These are phyloP conservation scores for Thraustochytrium sp. DNA, from an alignment of 352 stramenopile genomes.

Conservation along the genomic window DNA sequence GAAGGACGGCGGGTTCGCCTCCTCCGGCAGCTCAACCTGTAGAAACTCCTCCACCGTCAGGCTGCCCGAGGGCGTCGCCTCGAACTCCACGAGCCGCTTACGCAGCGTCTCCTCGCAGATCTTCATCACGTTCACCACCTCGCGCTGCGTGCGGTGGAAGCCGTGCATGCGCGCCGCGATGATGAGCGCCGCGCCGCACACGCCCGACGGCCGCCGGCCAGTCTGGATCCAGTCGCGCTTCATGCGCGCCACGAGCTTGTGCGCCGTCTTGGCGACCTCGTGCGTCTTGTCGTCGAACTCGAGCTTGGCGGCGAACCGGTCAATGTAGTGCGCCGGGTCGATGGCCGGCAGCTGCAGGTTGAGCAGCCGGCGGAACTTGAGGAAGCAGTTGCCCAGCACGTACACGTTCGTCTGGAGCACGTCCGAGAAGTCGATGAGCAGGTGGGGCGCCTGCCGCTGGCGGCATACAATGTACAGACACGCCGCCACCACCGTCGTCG, in stretches of 20 bases:
- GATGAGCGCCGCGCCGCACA: slow-evolving; percentile 91
- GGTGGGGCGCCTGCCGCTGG: slow-evolving; percentile 92
- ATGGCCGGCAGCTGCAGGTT: slow-evolving; percentile 92
- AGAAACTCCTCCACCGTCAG: slow-evolving; percentile 83
- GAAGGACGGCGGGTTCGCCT: slow-evolving; percentile 19
- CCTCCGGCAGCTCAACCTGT: slow-evolving; percentile 31
- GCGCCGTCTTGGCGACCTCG: slow-evolving; percentile 85
- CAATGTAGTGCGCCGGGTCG: slow-evolving; percentile 96
- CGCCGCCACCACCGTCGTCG: slow-evolving; percentile 53
- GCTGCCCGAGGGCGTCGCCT: slow-evolving; percentile 82
- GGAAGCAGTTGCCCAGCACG: slow-evolving; percentile 62
- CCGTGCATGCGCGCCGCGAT: slow-evolving; percentile 92
- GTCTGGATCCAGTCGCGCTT: slow-evolving; percentile 98
- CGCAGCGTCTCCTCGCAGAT: slow-evolving; percentile 93
- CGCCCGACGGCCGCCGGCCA: slow-evolving; percentile 87
- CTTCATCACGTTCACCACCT: slow-evolving; percentile 82
- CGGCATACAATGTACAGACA: slow-evolving; percentile 98
- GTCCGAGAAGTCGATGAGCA: slow-evolving; percentile 99
- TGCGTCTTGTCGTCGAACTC: slow-evolving; percentile 89
- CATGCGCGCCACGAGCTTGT: slow-evolving; percentile 92
- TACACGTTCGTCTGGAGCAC: slow-evolving; percentile 94
- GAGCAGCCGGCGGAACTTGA: slow-evolving; percentile 61
- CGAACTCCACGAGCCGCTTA: slow-evolving; percentile 93
- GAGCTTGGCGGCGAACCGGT: slow-evolving; percentile 94
- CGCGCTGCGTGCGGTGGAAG: slow-evolving; percentile 71